Conservation (phyloP, 2,329 filamentous ascomycete genomes). For the Colletotrichum spaethianum region DNA sequence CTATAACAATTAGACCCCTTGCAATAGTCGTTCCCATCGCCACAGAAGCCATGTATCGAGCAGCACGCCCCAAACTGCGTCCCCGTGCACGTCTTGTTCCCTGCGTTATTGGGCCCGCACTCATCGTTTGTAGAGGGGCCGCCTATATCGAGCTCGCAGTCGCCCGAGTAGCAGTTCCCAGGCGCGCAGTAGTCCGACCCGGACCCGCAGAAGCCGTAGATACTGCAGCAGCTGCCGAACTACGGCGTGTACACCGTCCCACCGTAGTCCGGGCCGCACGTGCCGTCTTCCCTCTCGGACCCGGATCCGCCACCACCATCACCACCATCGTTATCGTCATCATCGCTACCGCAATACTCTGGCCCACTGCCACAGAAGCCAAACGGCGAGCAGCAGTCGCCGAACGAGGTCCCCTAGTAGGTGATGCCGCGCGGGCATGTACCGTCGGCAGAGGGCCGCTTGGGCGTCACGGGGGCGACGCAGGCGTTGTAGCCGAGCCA, state of each 20-base stretch:
- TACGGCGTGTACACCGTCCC: not conserved
- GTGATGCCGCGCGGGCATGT: not conserved
- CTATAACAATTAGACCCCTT: not conserved
- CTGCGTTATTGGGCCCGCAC: not conserved
- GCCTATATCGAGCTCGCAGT: not conserved
- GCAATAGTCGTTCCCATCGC: not conserved
- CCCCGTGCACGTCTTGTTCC: constrained; percentile 1
- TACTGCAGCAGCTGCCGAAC: not conserved
- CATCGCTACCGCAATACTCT: constrained; percentile 7
- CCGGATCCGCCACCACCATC: not conserved
- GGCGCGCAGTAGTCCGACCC: not conserved
- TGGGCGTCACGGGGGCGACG: constrained; percentile 1
- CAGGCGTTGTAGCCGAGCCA: constrained; percentile 2
- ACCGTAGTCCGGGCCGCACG: constrained; percentile 10
- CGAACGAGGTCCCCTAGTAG: not conserved
- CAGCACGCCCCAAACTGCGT: constrained; percentile 10
- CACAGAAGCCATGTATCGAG: not conserved
- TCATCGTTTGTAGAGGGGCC: not conserved
- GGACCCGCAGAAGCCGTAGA: constrained; percentile 7
- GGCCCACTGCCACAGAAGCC: not conserved
- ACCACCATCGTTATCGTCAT: too few species aligned
- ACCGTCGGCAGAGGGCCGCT: not conserved
- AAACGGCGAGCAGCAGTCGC: constrained; percentile 4
- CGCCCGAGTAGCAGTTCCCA: constrained; percentile 11
- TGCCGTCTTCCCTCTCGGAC: not conserved